These are phyloP conservation scores for Boechera divaricarpa DNA, from an alignment of 345 rosid species.

Conservation along the genomic window DNA sequence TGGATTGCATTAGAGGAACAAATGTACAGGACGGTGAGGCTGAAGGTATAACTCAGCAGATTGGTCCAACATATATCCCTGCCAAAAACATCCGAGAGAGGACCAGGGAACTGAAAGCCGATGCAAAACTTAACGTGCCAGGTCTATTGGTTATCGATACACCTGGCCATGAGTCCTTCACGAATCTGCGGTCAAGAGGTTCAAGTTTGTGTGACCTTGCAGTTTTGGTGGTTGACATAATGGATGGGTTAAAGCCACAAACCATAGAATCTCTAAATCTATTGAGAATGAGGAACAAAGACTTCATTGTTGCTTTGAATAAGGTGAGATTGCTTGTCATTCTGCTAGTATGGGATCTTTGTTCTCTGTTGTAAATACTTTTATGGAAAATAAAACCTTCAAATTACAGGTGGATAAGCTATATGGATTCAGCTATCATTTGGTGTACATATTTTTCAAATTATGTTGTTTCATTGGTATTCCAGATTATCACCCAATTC, in stretches of 20 bases:
- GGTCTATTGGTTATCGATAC: slow-evolving; percentile 97
- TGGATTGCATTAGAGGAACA: no score
- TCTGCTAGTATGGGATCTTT: slow-evolving; percentile 16
- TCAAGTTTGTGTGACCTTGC: slow-evolving; percentile 98
- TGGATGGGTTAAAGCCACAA: slow-evolving; percentile 95
- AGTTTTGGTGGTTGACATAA: slow-evolving; percentile 92
- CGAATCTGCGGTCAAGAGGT: slow-evolving; percentile 90
- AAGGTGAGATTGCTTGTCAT: slow-evolving; percentile 60
- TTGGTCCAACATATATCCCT: slow-evolving; percentile 77
- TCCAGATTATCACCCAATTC: slow-evolving; percentile 75
- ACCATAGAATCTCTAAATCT: slow-evolving; percentile 94
- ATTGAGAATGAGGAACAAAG: slow-evolving; percentile 78
- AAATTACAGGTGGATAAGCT: slow-evolving; percentile 82
- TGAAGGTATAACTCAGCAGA: no score
- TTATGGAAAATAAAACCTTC: slow-evolving; percentile 9
- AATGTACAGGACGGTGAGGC: no score
- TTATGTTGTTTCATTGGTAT: slow-evolving; percentile 13
- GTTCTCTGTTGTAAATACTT: slow-evolving; percentile 15
- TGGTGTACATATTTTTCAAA: slow-evolving; percentile 2
- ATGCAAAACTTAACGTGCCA: slow-evolving; percentile 92
- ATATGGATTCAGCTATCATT: slow-evolving; percentile 55
- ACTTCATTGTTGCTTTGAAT: slow-evolving; percentile 91
- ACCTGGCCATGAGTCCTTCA: slow-evolving; percentile 97
- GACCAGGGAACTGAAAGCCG: slow-evolving; percentile 91
- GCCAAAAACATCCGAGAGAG: slow-evolving; percentile 93